Evolutionary conservation across 768 basidiomycete species (phyloP).

Genomic region (Chalciporus chontae): DNA sequence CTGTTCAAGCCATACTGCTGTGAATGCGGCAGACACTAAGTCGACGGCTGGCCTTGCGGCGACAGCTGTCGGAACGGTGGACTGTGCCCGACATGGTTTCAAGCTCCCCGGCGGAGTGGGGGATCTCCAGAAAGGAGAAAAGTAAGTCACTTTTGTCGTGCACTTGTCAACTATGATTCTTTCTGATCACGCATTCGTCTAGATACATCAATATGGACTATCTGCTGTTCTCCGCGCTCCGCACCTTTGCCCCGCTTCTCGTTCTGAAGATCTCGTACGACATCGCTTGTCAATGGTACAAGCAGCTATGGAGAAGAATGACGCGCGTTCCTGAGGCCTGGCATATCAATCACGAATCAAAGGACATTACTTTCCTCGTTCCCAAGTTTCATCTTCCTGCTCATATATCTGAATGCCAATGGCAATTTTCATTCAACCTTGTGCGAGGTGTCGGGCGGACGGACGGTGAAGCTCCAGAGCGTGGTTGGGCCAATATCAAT

Average conservation of each 20-base stretch:
- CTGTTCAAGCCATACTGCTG: too few relatives aligned
- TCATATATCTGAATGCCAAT: constrained; percentile 28
- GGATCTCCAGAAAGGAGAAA: constrained; percentile 21
- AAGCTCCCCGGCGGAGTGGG: too few relatives aligned
- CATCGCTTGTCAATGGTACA: constrained; percentile 13
- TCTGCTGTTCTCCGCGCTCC: constrained; percentile 1
- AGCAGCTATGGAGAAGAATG: constrained; percentile 3
- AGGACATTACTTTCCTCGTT: constrained; percentile 11
- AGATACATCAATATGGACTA: constrained; percentile 21
- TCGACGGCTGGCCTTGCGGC: too few relatives aligned
- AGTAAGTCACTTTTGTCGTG: background rate
- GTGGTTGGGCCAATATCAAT: constrained; percentile 35
- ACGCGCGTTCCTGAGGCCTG: too few relatives aligned
- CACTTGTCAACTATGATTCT: too few relatives aligned
- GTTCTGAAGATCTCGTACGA: too few relatives aligned
- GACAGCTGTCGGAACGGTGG: too few relatives aligned
- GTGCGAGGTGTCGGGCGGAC: background rate
- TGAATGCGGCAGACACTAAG: too few relatives aligned
- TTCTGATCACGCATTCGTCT: background rate
- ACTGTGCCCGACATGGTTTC: too few relatives aligned
- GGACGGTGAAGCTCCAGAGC: constrained; percentile 35
- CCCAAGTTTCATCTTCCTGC: constrained; percentile 39
- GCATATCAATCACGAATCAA: too few relatives aligned
- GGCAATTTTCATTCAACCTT: constrained; percentile 29
- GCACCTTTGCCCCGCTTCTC: background rate